Base-by-base conservation (phyloP, 129 eudicot genomes). In the Chrysanthemum seticuspe region DNA sequence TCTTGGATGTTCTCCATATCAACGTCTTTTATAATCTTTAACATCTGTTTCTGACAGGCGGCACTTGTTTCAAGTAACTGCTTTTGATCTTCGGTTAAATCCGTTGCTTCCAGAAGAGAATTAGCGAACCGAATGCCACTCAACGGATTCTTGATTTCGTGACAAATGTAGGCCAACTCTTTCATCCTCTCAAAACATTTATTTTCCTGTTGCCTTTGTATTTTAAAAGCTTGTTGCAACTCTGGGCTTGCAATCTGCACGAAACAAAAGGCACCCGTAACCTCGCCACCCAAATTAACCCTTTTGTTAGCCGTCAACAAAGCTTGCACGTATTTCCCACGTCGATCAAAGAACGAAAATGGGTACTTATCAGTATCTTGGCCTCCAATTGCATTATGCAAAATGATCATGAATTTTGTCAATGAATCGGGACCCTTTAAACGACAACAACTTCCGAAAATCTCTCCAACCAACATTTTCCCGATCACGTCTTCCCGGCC, bases 371-470 rank as follows among this genome's bases (percentile, higher is more conserved):
- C 94, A 0, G 86, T 76, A 64, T 95, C 97, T 47, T 81, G 87
- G 18, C 99, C 97, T 49, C 84, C 91, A 68, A 95, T 85, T 12
- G 99, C 97, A 71, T 89, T 91, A 79, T 90, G 97, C 81, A 91
- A 79, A 49, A 88, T 85, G 62, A 95, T 95, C 97, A 86, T 91
- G 73, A 95, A 86, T 14, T 91, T 91, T 69, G 99, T 95, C 81
- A 95, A 69, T 29, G 95, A 83, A 90, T 95, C 99, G 5, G 87
- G 83, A 62, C 97, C 95, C 81, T 91, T 95, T 52, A 95, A 84
- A 68, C 87, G 81, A 73, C 97, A 90, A 53, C 85, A 86, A 79
- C 83, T 82, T 23, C 99, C 99, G 67, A 95, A 95, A 59, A 95
- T 78, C 82, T 95, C 99, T 3, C 99, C 99, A 27, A 90, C 90